Evolutionary conservation across 306 rosid genomes (phyloP), one percentile per base, ranked within the genome.

Genomic region (Pterocarpus santalinus): DNA sequence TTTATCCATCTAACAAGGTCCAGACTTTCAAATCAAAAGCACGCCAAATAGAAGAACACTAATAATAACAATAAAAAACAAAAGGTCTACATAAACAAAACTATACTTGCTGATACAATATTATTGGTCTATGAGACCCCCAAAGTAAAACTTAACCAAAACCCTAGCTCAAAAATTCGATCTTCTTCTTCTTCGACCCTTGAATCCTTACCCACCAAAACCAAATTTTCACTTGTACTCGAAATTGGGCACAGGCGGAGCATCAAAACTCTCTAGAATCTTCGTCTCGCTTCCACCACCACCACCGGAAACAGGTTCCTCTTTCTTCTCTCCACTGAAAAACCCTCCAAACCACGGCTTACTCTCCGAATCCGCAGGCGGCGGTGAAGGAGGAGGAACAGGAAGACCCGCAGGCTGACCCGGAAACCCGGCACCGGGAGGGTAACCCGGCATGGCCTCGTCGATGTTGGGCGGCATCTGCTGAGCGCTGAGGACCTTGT

Each of bases 181-280:
- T 30, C 39, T 63, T 65, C 43, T 30, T 43, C 47, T 43, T 43
- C 47, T 43, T 43, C 41, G 41, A 43, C 4, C 4, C 53, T 47
- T 49, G 16, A 77, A 38, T n/a, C 41, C 55, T 38, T 41, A 63
- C 75, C 41, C 39, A 68, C 69, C 49, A 77, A 57, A 80, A 38
- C 71, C 71, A 41, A 43, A 5, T 13, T 11, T 62, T 94, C 86
- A 94, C 75, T 91, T 94, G 88, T 85, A 94, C 67, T 94, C 98
- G 67, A 86, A 94, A 85, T 66, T 94, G 2, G 98, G 98, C 61
- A 94, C 89, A 0, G 98, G 92, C 6, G 98, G 98, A 3, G 98
- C 97, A 85, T 92, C 98, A 34, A 92, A 95, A 69, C 98, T 95
- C 87, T 95, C 98, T 92, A 92, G 77, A 82, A 95, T 43, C 85